Base-by-base conservation (phyloP, 352 stramenopile genomes). In the Globisporangium okanoganense region DNA sequence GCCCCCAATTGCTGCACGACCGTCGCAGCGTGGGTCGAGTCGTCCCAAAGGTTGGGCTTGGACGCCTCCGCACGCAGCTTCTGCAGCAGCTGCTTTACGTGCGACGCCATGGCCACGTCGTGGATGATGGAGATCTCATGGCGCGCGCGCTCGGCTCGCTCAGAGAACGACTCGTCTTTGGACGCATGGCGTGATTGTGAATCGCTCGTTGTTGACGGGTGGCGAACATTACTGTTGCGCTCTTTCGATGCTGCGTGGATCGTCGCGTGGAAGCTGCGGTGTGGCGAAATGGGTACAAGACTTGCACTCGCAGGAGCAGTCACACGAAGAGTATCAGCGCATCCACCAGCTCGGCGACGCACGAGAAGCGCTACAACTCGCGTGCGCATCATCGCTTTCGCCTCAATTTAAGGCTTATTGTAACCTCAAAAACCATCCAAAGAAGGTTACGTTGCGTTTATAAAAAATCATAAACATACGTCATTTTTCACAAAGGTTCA, bases 1-100 rank as follows among this genome's bases (percentile, higher is more conserved):
- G 64, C 69, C 20, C 70, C 74, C 8, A 94, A 56, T 51, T 87
- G 76, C 45, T 94, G 84, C 29, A 90, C 70, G 2, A 92, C 62
- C 0, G 48, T 66, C 1, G 79, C 75, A 7, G 80, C 84, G 60
- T 77, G 69, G 1, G 69, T 64, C n/a, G 78, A 65, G 58, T 94
- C 72, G 29, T 85, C 72, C 82, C 84, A 94, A 6, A 94, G 73
- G 49, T 83, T 65, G 2, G 72, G 60, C 1, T 68, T 66, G 3
- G 73, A 55, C 3, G 82, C 80, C 49, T 86, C 61, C 29, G 61
- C 12, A 2, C 78, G 82, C 47, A 94, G 66, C 29, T 66, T 29
- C 20, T 16, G 48, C 38, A 92, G 72, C 62, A 78, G 52, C 33
- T 82, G 61, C 25, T 72, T 66, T 27, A 73, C 64, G n/a, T 82